Conservation (phyloP, 805 yeast species). For the Myxozyma geophila region DNA sequence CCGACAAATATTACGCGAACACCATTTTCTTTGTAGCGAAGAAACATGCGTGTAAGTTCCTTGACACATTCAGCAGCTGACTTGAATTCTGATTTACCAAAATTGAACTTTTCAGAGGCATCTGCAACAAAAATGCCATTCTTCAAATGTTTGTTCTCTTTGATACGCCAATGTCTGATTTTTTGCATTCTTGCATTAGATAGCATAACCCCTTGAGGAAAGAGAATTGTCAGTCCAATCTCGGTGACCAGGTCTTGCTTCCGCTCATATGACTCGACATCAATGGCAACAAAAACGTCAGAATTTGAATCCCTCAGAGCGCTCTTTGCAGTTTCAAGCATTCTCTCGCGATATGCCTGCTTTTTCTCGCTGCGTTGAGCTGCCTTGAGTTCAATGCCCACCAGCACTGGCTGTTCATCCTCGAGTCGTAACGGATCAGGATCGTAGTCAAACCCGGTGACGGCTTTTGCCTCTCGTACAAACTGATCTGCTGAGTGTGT, state of each 20-base stretch:
- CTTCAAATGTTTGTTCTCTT: slow-evolving; percentile 9
- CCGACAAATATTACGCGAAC: slow-evolving; percentile 20
- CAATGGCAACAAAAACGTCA: slow-evolving; percentile 22
- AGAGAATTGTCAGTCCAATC: slow-evolving; percentile 14
- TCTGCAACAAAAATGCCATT: slow-evolving; percentile 25
- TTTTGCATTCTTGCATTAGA: neutral
- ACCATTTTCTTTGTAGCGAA: no score
- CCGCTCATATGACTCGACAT: slow-evolving; percentile 23
- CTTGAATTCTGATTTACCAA: slow-evolving; percentile 23
- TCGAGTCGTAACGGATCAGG: neutral
- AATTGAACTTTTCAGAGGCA: slow-evolving; percentile 22
- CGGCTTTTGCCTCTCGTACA: neutral
- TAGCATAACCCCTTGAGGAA: neutral
- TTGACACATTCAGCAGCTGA: neutral
- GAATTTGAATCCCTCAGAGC: slow-evolving; percentile 4
- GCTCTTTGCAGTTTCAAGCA: neutral
- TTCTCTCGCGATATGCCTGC: neutral
- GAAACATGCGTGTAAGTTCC: neutral
- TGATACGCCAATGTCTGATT: slow-evolving; percentile 15
- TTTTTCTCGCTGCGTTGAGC: slow-evolving; percentile 5
- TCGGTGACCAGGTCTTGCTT: slow-evolving; percentile 16
- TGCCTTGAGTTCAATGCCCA: neutral
- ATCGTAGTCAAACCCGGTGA: neutral
- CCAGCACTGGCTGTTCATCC: neutral
- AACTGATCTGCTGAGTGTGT: neutral